Percentiles rank a stretch among this genome's conserved stretches.
These are phyloP conservation scores for Amoebophrya sp. DNA, from an alignment of 169 alveolate species.

Conservation along the genomic window DNA sequence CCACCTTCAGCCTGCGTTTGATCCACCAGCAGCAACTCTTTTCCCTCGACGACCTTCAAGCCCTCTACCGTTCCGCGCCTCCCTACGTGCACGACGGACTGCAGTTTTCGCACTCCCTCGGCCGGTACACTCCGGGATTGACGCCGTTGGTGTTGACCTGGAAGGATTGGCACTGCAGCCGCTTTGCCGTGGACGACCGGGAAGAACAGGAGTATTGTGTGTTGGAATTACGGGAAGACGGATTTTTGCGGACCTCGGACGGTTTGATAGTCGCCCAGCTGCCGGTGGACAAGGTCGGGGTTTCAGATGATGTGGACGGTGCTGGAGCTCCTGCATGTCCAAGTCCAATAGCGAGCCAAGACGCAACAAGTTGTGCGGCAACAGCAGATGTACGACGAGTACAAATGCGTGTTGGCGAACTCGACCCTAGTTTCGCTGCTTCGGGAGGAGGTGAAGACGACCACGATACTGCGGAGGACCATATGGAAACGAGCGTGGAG, in stretches of 20 bases:
- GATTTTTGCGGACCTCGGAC: not conserved
- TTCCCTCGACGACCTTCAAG: not conserved
- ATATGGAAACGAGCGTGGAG: not conserved
- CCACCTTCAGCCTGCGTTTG: not conserved
- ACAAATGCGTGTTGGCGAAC: too few species aligned
- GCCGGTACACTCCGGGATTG: not conserved
- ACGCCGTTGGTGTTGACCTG: not conserved
- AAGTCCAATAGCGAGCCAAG: too few species aligned
- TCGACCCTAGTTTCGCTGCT: too few species aligned
- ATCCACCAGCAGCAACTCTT: not conserved
- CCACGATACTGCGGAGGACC: too few species aligned
- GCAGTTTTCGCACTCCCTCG: not conserved
- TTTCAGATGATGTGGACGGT: too few species aligned
- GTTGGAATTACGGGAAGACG: not conserved
- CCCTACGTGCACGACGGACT: not conserved
- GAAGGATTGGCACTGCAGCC: not conserved
- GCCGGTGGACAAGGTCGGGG: too few species aligned
- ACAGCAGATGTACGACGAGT: too few species aligned
- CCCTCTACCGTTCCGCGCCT: not conserved
- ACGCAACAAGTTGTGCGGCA: too few species aligned
- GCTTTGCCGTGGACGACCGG: not conserved
- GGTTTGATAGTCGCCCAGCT: not conserved
- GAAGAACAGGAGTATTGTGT: not conserved
- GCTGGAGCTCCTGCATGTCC: too few species aligned
- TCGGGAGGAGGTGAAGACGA: too few species aligned